Evolutionary conservation across 768 basidiomycete genomes (phyloP), one percentile per base, ranked within the genome.

Genomic region (Leccinum subgranulosum): DNA sequence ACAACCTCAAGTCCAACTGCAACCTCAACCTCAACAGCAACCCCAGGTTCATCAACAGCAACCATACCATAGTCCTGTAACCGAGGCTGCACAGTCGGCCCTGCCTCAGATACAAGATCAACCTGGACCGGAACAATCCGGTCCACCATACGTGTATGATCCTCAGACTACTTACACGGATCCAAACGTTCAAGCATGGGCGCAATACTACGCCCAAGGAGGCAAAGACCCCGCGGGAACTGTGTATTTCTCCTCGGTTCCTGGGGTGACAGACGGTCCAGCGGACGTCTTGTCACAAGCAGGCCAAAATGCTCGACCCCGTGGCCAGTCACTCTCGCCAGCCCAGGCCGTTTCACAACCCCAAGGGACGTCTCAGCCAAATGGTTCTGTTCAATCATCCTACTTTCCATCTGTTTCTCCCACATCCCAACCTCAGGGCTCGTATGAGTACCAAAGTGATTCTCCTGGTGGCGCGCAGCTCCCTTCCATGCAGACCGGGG

Each of bases 141-240:
- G 78, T 19, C 81, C 81, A 9, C 82, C 82, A 14, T 83, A 75
- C 55, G 70, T 74, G 9, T 92, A 81, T 65, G 83, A 91, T 61
- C 87, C 89, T 4, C 79, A 76, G 28, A 74, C 77, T 50, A 84
- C 83, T 21, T 94, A 94, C 63, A 73, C 83, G 15, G 91, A 94
- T 68, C 82, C 84, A 54, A 91, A 91, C 60, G 90, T 86, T 21
- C 90, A 92, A 67, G 88, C 88, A 0, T 93, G 91, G 91, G 91
- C 89, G 6, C 81, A 85, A 62, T 94, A 94, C 71, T 93, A 93
- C 67, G 85, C 86, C 1, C 83, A 86, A 58, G 92, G 92, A 25
- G 91, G 91, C 4, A 82, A 73, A 48, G 91, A 92, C 57, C 70
- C 77, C 0, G 84, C 87, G 6, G 92, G 92, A 9, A 76, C 86